phyloP scores from a whole-genome alignment of 768 basidiomycete species.

The Trametopsis cervina region DNA sequence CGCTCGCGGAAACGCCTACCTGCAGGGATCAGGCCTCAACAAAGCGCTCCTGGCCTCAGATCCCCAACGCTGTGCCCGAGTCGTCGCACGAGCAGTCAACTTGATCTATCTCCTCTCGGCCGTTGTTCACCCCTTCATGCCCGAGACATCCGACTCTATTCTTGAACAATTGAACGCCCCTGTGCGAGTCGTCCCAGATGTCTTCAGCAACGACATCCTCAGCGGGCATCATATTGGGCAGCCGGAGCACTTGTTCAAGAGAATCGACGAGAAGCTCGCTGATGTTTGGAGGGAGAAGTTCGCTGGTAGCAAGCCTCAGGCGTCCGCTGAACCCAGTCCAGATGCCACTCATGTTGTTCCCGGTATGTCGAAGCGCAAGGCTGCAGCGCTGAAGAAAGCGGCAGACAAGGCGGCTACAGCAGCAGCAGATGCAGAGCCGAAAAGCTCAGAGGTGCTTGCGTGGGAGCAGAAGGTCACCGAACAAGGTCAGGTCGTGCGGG shows the following conservation, averaged over 20 bases:
- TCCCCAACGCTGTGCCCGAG: constrained; percentile 82
- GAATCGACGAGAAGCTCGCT: constrained; percentile 87
- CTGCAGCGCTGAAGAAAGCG: constrained; percentile 30
- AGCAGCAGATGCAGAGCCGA: constrained; percentile 41
- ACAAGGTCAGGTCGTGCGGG: constrained; percentile 70
- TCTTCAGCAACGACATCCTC: constrained; percentile 75
- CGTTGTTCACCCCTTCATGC: constrained; percentile 94
- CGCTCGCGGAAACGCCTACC: constrained; percentile 83
- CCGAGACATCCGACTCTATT: constrained; percentile 75
- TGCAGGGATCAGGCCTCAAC: constrained; percentile 88
- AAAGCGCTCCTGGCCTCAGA: constrained; percentile 80
- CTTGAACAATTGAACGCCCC: constrained; percentile 87
- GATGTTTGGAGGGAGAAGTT: constrained; percentile 78
- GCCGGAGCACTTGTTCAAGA: constrained; percentile 88
- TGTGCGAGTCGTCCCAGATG: constrained; percentile 67
- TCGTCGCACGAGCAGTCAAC: constrained; percentile 85
- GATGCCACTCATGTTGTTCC: constrained; percentile 37
- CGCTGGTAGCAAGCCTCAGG: constrained; percentile 51
- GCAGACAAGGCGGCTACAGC: constrained; percentile 32
- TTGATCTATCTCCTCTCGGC: constrained; percentile 87
- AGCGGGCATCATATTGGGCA: constrained; percentile 79
- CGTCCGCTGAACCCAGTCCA: constrained; percentile 30
- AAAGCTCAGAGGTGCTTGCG: constrained; percentile 64
- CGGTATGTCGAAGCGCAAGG: constrained; percentile 49
- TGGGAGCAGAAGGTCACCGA: constrained; percentile 69